Base-by-base conservation (phyloP, 1,139 yeast species). In the Kodamaea alishanica region DNA sequence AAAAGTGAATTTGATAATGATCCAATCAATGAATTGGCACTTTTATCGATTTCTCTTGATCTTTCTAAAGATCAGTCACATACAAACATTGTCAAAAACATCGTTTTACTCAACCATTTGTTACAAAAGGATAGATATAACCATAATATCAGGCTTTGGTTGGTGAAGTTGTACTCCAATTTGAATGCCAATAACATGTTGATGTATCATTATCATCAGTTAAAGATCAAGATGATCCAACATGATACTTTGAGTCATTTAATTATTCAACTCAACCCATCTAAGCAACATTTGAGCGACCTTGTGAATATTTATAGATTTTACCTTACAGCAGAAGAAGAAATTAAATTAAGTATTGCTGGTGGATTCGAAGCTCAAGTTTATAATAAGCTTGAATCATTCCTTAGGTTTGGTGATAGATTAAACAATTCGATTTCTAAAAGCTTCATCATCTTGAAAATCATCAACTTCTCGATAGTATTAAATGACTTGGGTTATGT, bases 221-320 rank as follows among this genome's bases (percentile, higher is more conserved):
- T 92, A 38, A 77, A 79, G 33, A 76, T 89, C 45, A 86, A 84
- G 52, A 83, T 83, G 66, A 63, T 89, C 8, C 98, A 92, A 59
- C 70, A 76, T 45, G 97, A 92, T 54, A 79, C 92, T 0, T 60
- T 89, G 39, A 74, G 81, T 10, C 81, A 84, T 46, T 68, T 73
- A 43, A 55, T 85, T 9, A 55, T 70, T 6, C 69, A 79, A 1
- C 49, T 54, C 10, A 48, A 44, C 12, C 71, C 73, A 1, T 50
- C 62, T 0, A 55, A 54, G 35, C 45, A 47, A 8, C 58, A 54
- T 31, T 49, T 67, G 30, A 54, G 56, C 23, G 49, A 52, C 24
- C 53, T 67, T 32, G 51, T 67, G 10, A 52, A 60, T 20, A 56
- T 65, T 12, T 70, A 54, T 46, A 47, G 70, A 5, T 73, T 81